phyloP scores from a whole-genome alignment of 257 asterid genomes.

The Forsythia suspensa region DNA sequence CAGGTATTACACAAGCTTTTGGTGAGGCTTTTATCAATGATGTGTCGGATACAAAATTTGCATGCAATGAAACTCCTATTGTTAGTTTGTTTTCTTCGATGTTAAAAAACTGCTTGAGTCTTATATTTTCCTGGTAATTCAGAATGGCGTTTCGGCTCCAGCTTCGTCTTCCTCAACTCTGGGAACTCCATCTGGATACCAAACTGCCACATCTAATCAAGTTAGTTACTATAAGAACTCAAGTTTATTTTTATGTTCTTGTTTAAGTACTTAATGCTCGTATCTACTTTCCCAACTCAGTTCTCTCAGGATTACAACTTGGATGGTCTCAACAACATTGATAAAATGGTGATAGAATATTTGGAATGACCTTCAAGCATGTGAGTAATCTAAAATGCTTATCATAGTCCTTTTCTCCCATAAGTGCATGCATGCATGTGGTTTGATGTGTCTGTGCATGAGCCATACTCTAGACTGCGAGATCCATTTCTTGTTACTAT shows the following conservation, averaged over 20 bases:
- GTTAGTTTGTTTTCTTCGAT: not conserved
- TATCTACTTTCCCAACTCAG: not conserved
- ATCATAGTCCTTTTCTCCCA: not conserved
- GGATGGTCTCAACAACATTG: constrained; percentile 70
- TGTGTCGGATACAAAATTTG: constrained; percentile 14
- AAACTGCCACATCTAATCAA: constrained; percentile 44
- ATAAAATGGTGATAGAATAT: constrained; percentile 64
- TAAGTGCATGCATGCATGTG: not conserved
- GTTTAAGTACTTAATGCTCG: not conserved
- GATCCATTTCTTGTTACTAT: not conserved
- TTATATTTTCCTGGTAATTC: constrained; percentile 24
- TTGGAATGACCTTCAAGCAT: constrained; percentile 60
- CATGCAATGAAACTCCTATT: constrained; percentile 7
- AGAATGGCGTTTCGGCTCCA: constrained; percentile 39
- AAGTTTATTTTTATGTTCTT: not conserved
- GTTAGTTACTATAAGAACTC: constrained; percentile 35
- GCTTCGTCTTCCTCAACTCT: constrained; percentile 28
- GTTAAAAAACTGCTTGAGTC: constrained; percentile 5
- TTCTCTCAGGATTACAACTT: constrained; percentile 50
- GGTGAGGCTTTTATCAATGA: not conserved
- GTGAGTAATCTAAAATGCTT: constrained; percentile 42
- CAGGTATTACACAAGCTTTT: constrained; percentile 45
- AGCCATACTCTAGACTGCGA: not conserved
- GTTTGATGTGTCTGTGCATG: not conserved
- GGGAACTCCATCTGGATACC: constrained; percentile 35